Base-by-base conservation (phyloP, 2,329 filamentous ascomycete genomes). In the Biscogniauxia sp. region DNA sequence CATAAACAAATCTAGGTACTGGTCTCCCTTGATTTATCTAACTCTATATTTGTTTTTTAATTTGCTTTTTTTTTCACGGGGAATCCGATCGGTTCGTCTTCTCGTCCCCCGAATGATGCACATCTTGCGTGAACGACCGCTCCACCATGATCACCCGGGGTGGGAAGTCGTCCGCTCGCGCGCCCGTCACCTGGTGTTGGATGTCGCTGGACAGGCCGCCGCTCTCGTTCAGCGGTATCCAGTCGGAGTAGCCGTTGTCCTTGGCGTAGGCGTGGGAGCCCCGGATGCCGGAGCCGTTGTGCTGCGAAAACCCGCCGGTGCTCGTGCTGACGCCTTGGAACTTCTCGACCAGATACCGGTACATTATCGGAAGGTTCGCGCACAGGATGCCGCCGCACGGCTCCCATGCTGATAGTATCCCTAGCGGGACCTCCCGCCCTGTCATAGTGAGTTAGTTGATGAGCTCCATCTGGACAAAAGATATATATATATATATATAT, bases 401-500 rank as follows among this genome's bases (percentile, higher is more conserved):
- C 51, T 71, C 69, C 61, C 65, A 68, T 28, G 66, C 68, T 2
- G 69, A 70, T 8, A 71, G 52, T 6, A 72, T 70, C 4, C 69
- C 69, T 13, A 72, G 51, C 1, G 69, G 64, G 15, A 70, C 68
- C 49, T 69, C 66, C 3, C 53, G 51, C 69, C 69, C 69, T 72
- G 11, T 3, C n/a, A 45, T n/a, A n/a, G 11, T n/a, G n/a, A n/a
- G n/a, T 45, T 45, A 45, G 37, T 32, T 7, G 6, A 45, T 3
- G 6, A 45, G 37, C 37, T 5, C 13, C 7, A 17, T 45, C 6
- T 6, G 37, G 17, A 17, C 2, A n/a, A 11, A 32, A 32, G 28
- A 32, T 5, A 32, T 2, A 32, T 4, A 11, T 5, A 32, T 2
- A 32, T 2, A 7, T 8, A 32, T 32, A 32, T 13, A 9, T 32